Conservation (phyloP, 140 eudicot genomes). For the Ambrosia hybrid region DNA sequence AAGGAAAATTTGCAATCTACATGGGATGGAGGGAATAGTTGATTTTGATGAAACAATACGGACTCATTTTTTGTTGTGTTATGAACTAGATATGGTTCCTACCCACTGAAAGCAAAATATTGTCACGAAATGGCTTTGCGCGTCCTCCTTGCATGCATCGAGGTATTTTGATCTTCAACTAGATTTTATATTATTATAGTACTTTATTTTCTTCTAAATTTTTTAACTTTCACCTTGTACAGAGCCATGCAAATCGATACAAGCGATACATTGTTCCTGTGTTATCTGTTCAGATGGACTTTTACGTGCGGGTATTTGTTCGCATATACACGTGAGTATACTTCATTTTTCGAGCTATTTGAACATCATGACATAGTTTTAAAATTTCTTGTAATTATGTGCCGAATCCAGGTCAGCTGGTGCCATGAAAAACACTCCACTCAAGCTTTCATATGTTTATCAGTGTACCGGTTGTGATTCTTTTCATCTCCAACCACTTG, state of each 20-base stretch:
- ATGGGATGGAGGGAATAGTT: too few relatives aligned
- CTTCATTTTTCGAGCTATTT: constrained; percentile 3
- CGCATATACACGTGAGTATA: constrained; percentile 81
- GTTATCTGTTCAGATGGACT: constrained; percentile 93
- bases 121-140: constrained; percentile 99
- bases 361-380: neutral
- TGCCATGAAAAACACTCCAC: constrained; percentile 89
- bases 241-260: constrained; percentile 99
- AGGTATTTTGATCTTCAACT: constrained; percentile 47
- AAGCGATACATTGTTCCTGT: constrained; percentile 90
- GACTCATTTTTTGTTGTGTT: constrained; percentile 29
- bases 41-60: neutral
- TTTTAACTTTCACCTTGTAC: constrained; percentile 22
- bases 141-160: constrained; percentile 90
- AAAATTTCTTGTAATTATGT: constrained; percentile 7
- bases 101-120: constrained; percentile 84
- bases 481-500: constrained; percentile 92
- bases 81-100: constrained; percentile 78
- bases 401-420: constrained; percentile 56
- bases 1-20: neutral
- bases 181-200: neutral
- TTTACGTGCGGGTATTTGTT: constrained; percentile 92
- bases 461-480: constrained; percentile 98
- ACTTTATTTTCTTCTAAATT: neutral
- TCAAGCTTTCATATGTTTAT: constrained; percentile 86